Conservation (phyloP, 345 rosid species). For the Syzygium oleosum region DNA sequence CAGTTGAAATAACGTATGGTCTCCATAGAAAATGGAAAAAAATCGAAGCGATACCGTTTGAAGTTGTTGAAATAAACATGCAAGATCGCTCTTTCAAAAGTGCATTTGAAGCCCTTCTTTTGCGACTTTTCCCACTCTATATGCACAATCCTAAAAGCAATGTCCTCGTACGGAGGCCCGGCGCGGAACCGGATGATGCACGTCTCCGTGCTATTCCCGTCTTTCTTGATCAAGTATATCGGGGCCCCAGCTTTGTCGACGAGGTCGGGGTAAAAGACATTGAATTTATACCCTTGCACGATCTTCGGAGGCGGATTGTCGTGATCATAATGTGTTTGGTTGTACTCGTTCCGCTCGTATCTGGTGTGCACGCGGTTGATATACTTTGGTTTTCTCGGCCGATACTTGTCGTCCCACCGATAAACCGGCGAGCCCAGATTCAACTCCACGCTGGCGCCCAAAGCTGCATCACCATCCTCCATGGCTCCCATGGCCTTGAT, state of each 20-base stretch:
- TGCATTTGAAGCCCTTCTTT: slow-evolving; percentile 87
- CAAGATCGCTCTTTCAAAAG: slow-evolving; percentile 80
- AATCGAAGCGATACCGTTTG: slow-evolving; percentile 67
- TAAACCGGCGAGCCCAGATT: slow-evolving; percentile 85
- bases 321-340: slow-evolving; percentile 87
- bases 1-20: too few relatives aligned
- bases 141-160: slow-evolving; percentile 75
- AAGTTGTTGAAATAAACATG: slow-evolving; percentile 90
- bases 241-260: slow-evolving; percentile 91
- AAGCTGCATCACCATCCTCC: slow-evolving; percentile 92
- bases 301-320: slow-evolving; percentile 92
- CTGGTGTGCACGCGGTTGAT: slow-evolving; percentile 90
- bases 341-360: slow-evolving; percentile 93
- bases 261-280: slow-evolving; percentile 89
- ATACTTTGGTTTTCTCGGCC: slow-evolving; percentile 88
- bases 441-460: slow-evolving; percentile 82
- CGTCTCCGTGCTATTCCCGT: slow-evolving; percentile 66
- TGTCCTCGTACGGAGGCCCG: slow-evolving; percentile 90
- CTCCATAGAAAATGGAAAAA: too few relatives aligned
- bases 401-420: slow-evolving; percentile 97
- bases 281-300: slow-evolving; percentile 92
- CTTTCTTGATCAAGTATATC: slow-evolving; percentile 56
- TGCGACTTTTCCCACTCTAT: slow-evolving; percentile 94
- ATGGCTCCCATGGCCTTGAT: slow-evolving; percentile 73
- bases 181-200: slow-evolving; percentile 85